phyloP scores from a whole-genome alignment of 139 green algal genomes.

The Picochlorum sp. region DNA sequence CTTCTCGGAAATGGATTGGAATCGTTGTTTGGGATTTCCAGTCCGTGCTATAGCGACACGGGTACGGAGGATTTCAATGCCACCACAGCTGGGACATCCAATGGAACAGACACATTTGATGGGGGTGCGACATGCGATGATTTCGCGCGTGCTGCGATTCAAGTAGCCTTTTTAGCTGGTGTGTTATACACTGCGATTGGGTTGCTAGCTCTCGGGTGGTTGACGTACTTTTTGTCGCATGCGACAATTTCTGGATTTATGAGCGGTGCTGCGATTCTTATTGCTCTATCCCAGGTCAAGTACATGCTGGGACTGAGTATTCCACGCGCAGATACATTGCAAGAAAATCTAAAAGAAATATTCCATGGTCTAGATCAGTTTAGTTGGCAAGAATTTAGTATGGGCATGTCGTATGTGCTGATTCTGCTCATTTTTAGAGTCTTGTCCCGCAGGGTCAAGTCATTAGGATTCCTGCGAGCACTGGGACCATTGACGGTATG shows the following conservation, averaged over 20 bases:
- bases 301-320: conserved; percentile 42
- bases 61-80: neutral
- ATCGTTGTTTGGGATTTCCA: neutral
- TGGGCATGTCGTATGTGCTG: conserved; percentile 40
- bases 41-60: conserved; percentile 9
- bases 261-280: conserved; percentile 74
- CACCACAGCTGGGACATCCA: neutral
- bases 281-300: conserved; percentile 29
- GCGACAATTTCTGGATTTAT: conserved; percentile 80
- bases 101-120: neutral
- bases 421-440: conserved; percentile 30
- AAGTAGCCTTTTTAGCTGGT: conserved; percentile 69
- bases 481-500: conserved; percentile 44
- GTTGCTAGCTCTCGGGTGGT: conserved; percentile 65
- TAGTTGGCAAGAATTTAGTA: conserved; percentile 37
- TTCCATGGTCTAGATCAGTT: conserved; percentile 16
- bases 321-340: conserved; percentile 26
- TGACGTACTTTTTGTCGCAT: conserved; percentile 81
- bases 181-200: conserved; percentile 63
- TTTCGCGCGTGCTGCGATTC: conserved; percentile 39
- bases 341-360: conserved; percentile 25
- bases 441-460: conserved; percentile 12
- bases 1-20: conserved; percentile 36
- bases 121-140: conserved; percentile 14
- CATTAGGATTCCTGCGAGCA: conserved; percentile 29